A percentile compares a stretch with the other conserved stretches of the same genome.
Evolutionary conservation across 2,329 filamentous ascomycete species (phyloP).

Genomic region (Sporothrix curviconia): DNA sequence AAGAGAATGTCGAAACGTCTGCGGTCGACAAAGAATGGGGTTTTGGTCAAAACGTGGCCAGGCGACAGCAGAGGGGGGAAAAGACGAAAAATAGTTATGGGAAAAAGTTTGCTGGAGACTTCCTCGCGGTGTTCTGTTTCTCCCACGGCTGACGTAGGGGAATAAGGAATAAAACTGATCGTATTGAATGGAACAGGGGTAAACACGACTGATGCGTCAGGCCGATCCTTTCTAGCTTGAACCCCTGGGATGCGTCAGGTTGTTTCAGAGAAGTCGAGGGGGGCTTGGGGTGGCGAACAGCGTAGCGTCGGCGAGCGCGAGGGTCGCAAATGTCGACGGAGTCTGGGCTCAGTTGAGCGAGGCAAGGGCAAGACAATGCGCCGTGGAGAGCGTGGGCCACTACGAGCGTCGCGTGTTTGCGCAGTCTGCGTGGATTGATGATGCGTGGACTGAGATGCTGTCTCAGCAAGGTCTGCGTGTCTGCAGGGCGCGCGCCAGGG

Average conservation of each 20-base stretch:
- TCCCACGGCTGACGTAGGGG: slow-evolving; percentile 5
- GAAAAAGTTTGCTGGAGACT: neutral
- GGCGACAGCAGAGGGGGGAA: neutral
- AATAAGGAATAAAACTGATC: neutral
- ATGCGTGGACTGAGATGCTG: neutral
- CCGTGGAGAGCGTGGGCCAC: slow-evolving; percentile 2
- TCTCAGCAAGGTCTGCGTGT: neutral
- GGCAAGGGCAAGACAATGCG: neutral
- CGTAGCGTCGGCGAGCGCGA: slow-evolving; percentile 13
- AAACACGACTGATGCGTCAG: slow-evolving; percentile 1
- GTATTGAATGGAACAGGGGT: neutral
- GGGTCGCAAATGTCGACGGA: neutral
- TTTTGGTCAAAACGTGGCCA: neutral
- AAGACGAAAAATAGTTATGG: neutral
- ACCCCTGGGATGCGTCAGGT: slow-evolving; percentile 31
- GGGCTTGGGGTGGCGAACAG: too few species aligned
- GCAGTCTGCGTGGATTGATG: too few species aligned
- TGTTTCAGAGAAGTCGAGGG: slow-evolving; percentile 30
- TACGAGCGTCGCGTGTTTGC: neutral
- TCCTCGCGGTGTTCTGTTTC: slow-evolving; percentile 1
- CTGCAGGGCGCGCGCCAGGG: neutral
- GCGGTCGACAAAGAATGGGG: neutral
- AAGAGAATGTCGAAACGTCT: neutral
- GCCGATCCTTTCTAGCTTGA: slow-evolving; percentile 6
- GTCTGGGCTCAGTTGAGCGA: neutral